Percentiles rank a stretch among this genome's conserved stretches.
phyloP scores from a whole-genome alignment of 2,329 filamentous ascomycete species.

The Neocatenulostroma microsporum region DNA sequence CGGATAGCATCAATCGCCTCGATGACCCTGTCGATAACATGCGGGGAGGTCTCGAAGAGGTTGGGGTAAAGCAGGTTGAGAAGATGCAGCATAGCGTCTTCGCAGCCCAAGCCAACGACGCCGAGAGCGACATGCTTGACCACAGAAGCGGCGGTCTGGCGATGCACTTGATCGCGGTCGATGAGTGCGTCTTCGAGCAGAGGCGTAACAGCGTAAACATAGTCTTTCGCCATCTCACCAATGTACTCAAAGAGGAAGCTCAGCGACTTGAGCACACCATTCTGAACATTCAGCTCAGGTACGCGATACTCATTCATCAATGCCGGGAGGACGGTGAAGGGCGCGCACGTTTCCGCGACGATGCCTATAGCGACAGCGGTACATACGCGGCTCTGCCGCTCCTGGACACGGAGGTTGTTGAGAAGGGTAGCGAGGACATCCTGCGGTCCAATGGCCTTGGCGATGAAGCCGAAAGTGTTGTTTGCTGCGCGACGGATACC shows the following conservation, averaged over 20 bases:
- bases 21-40: conserved; percentile 96
- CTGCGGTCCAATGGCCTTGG: conserved; percentile 96
- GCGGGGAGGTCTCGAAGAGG: conserved; percentile 92
- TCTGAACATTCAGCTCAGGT: conserved; percentile 96
- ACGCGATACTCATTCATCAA: conserved; percentile 99
- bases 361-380: conserved; percentile 98
- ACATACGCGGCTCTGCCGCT: conserved; percentile 96
- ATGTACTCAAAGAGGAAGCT: conserved; percentile 99
- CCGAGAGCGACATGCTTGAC: conserved; percentile 97
- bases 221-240: conserved; percentile 97
- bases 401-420: conserved; percentile 94
- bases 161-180: conserved; percentile 94
- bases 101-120: conserved; percentile 93
- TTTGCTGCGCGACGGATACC: conserved; percentile 96
- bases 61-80: conserved; percentile 96
- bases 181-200: conserved; percentile 94
- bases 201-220: conserved; percentile 95
- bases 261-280: conserved; percentile 92
- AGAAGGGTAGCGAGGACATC: conserved; percentile 92
- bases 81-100: conserved; percentile 96
- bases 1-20: conserved; percentile 95
- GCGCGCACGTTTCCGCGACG: conserved; percentile 94
- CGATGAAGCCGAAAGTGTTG: conserved; percentile 99
- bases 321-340: conserved; percentile 95
- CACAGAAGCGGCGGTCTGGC: conserved; percentile 90